Evolutionary conservation across 257 asterid species (phyloP).

Genomic region (Nicotiana paniculata): DNA sequence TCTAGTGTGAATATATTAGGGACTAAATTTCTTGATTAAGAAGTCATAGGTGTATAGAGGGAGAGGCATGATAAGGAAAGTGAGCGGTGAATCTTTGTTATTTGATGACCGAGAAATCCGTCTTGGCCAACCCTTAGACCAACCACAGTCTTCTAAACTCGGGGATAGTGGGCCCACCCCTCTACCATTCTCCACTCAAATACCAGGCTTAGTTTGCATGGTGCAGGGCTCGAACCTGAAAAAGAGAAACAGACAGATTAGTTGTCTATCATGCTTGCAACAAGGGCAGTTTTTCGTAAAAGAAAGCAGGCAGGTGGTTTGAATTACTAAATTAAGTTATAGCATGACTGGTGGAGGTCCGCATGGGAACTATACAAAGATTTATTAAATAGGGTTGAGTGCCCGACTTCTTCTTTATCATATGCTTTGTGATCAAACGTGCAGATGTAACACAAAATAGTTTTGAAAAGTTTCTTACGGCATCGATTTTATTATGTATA

Average conservation of each 20-base stretch:
- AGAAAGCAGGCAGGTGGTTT: background rate
- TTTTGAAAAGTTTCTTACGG: background rate
- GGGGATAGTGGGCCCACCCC: too few relatives aligned
- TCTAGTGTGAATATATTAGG: background rate
- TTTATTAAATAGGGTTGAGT: background rate
- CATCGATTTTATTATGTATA: background rate
- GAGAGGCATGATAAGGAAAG: background rate
- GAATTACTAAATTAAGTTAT: background rate
- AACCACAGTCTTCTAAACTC: too few relatives aligned
- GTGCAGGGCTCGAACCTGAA: too few relatives aligned
- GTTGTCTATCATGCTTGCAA: background rate
- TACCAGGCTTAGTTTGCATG: too few relatives aligned
- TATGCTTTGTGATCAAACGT: background rate
- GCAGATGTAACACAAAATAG: background rate
- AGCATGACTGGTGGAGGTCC: background rate
- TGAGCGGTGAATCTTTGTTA: background rate
- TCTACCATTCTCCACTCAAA: too few relatives aligned
- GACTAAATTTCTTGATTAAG: background rate
- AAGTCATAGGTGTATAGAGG: background rate
- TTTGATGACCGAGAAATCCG: background rate
- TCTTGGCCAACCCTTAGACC: too few relatives aligned
- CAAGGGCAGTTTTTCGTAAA: background rate
- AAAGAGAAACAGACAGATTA: background rate
- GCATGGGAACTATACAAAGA: background rate
- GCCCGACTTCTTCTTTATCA: background rate